These are phyloP conservation scores for Carpinus fangiana DNA, from an alignment of 306 rosid genomes.

Conservation along the genomic window DNA sequence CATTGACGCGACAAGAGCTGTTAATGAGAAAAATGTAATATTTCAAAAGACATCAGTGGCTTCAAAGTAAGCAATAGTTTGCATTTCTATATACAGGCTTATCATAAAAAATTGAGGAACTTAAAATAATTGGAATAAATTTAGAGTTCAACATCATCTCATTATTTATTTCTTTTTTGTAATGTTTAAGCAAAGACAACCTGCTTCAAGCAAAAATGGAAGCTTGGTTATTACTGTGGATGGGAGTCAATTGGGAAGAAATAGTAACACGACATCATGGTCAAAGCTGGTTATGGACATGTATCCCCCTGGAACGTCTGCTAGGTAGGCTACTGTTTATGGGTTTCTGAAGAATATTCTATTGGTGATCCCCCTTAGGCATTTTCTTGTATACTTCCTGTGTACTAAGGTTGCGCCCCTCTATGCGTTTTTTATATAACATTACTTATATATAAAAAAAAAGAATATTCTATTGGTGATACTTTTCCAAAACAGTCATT, in stretches of 20 bases:
- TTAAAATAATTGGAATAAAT: slow-evolving; percentile 19
- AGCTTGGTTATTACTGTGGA: slow-evolving; percentile 50
- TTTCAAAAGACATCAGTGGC: slow-evolving; percentile 39
- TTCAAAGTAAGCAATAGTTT: slow-evolving; percentile 58
- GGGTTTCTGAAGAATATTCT: background rate
- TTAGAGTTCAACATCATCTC: slow-evolving; percentile 35
- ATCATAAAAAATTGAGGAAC: slow-evolving; percentile 16
- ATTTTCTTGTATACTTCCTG: too few relatives aligned
- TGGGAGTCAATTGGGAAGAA: slow-evolving; percentile 45
- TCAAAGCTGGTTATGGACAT: slow-evolving; percentile 66
- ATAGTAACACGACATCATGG: slow-evolving; percentile 56
- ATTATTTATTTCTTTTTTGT: slow-evolving; percentile 36
- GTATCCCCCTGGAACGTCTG: slow-evolving; percentile 63
- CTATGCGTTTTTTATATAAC: too few relatives aligned
- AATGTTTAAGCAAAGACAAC: slow-evolving; percentile 91
- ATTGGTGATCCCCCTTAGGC: background rate
- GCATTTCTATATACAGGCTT: slow-evolving; percentile 21
- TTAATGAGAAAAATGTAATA: slow-evolving; percentile 49
- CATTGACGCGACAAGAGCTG: slow-evolving; percentile 63
- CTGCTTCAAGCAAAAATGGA: slow-evolving; percentile 79
- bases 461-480: background rate
- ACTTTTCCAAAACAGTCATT: background rate
- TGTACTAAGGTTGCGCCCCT: too few relatives aligned
- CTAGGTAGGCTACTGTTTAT: slow-evolving; percentile 53
- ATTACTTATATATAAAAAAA: too few relatives aligned